A percentile compares a stretch with the other conserved stretches of the same genome.
Evolutionary conservation across 176 grass and related monocot genomes (phyloP).

Genomic region (Musa schizocarpa): DNA sequence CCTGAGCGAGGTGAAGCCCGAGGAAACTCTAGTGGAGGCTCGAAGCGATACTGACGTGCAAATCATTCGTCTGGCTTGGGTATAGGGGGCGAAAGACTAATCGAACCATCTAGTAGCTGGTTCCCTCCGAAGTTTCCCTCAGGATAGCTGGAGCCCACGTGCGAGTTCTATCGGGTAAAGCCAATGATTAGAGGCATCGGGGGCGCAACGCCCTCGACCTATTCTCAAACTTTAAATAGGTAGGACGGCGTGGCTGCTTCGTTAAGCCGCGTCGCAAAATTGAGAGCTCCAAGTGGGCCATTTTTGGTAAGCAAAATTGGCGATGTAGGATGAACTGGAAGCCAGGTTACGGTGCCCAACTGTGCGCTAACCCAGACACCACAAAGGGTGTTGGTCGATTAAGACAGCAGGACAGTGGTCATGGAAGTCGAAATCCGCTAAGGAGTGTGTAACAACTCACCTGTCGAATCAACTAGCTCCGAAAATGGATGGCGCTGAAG

Average conservation of each 20-base stretch:
- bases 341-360: too few species aligned
- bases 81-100: conserved; percentile 71
- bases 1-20: conserved; percentile 58
- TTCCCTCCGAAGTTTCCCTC: conserved; percentile 49
- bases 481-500: too few species aligned
- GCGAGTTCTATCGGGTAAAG: conserved; percentile 14
- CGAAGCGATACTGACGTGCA: conserved; percentile 79
- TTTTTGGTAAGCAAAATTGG: too few species aligned
- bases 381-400: conserved; percentile 43
- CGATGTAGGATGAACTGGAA: too few species aligned
- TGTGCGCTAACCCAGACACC: conserved; percentile 26
- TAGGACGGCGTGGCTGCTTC: conserved; percentile 22
- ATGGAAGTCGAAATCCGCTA: conserved; percentile 40
- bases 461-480: too few species aligned
- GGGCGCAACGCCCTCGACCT: conserved; percentile 47
- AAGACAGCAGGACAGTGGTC: conserved; percentile 36
- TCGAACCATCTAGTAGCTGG: conserved; percentile 67
- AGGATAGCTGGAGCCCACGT: conserved; percentile 18
- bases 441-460: too few species aligned
- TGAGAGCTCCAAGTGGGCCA: too few species aligned
- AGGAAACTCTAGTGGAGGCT: conserved; percentile 72
- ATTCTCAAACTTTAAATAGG: conserved; percentile 65
- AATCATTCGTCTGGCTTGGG: conserved; percentile 70
- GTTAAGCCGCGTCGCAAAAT: too few species aligned
- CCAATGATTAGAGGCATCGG: conserved; percentile 33